These are phyloP conservation scores for Pythium diclinum DNA, from an alignment of 352 stramenopile species.

Conservation along the genomic window DNA sequence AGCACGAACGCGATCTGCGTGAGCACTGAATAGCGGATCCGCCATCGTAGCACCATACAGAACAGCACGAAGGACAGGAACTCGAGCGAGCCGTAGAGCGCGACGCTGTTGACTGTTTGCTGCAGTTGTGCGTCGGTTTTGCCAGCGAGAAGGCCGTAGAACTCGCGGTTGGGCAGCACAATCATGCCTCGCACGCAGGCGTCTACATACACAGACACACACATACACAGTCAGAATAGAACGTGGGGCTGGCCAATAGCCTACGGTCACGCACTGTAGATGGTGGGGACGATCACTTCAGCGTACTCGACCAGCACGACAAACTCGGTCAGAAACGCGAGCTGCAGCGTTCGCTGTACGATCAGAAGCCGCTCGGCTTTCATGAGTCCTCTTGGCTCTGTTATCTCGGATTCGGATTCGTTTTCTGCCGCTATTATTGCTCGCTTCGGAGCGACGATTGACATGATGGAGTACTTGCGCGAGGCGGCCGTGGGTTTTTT, in stretches of 20 bases:
- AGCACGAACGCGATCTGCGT: conserved; percentile 26
- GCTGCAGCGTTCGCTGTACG: conserved; percentile 15
- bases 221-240: background rate
- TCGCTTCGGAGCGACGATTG: background rate
- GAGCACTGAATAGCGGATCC: conserved; percentile 13
- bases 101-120: conserved; percentile 11
- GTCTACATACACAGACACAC: conserved; percentile 3
- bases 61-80: conserved; percentile 13
- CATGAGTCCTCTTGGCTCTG: background rate
- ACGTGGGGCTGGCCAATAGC: too few relatives aligned
- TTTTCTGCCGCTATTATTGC: background rate
- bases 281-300: conserved; percentile 34
- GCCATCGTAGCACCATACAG: conserved; percentile 16
- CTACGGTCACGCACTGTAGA: conserved; percentile 29
- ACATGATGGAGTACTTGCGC: background rate
- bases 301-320: conserved; percentile 34
- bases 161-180: conserved; percentile 24
- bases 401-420: background rate
- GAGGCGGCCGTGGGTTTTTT: background rate
- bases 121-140: background rate
- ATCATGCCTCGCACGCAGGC: conserved; percentile 24
- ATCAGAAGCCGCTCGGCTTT: background rate
- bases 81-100: conserved; percentile 22
- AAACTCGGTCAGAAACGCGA: conserved; percentile 36
- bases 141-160: conserved; percentile 27